These are phyloP conservation scores for Thelonectria blattea DNA, from an alignment of 2,329 filamentous ascomycete species.

Conservation along the genomic window DNA sequence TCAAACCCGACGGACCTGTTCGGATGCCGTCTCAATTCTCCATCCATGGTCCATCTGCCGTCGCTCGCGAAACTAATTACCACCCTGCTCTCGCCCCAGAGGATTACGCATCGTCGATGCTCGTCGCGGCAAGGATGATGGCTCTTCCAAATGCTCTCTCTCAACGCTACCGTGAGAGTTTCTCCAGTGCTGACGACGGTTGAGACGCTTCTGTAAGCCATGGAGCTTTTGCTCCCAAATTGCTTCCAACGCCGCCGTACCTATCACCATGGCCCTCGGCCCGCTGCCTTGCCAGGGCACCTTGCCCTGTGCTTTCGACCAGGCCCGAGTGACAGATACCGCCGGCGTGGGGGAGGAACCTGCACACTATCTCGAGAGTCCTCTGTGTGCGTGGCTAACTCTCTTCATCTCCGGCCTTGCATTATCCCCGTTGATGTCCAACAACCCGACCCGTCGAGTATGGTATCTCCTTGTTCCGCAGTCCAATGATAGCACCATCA, in stretches of 20 bases:
- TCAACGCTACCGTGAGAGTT: neutral
- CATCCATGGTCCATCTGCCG: neutral
- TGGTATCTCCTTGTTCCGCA: neutral
- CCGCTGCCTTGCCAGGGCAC: constrained; percentile 12
- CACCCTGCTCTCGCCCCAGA: neutral
- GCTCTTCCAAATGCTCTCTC: too few relatives aligned
- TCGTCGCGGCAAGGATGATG: constrained; percentile 3
- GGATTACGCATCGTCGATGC: constrained; percentile 9
- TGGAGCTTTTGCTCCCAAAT: constrained; percentile 1
- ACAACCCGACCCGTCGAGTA: neutral
- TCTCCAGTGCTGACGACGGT: neutral
- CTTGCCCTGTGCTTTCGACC: constrained; percentile 5
- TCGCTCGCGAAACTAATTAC: neutral
- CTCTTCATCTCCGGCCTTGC: constrained; percentile 14
- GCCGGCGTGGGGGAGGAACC: constrained; percentile 6
- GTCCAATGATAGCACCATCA: neutral
- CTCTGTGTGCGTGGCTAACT: constrained; percentile 4
- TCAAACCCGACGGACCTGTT: neutral
- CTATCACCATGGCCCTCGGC: neutral
- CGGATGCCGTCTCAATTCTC: neutral
- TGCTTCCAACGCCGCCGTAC: neutral
- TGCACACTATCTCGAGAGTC: constrained; percentile 9
- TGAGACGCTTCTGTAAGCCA: neutral
- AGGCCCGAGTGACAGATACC: constrained; percentile 2
- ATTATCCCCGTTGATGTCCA: constrained; percentile 6